Percentiles rank a stretch among this genome's conserved stretches.
phyloP scores from a whole-genome alignment of 371 early-diverging fungal genomes.

The Cokeromyces recurvatus region DNA sequence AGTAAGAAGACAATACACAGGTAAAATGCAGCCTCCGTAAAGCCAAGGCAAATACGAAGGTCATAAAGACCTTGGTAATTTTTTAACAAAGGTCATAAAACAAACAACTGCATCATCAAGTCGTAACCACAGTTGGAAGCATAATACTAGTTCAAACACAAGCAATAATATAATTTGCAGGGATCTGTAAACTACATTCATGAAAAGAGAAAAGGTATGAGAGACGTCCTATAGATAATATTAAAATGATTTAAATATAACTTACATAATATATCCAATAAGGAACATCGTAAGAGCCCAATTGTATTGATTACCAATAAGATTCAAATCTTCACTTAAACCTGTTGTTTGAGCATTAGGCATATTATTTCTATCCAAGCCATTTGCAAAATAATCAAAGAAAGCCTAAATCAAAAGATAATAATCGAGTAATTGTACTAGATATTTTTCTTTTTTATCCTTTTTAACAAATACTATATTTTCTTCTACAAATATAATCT shows the following conservation, averaged over 20 bases:
- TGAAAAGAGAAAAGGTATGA: too few species aligned
- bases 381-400: conserved; percentile 67
- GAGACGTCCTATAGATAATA: not conserved
- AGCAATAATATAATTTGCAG: conserved; percentile 48
- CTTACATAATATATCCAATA: conserved; percentile 69
- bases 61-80: conserved; percentile 45
- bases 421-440: conserved; percentile 64
- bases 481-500: too few species aligned
- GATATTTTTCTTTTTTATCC: conserved; percentile 30
- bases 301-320: conserved; percentile 48
- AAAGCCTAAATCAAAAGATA: conserved; percentile 67
- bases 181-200: conserved; percentile 36
- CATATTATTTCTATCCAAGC: conserved; percentile 77
- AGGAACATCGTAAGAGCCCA: conserved; percentile 67
- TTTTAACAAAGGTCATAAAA: conserved; percentile 49
- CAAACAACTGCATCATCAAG: conserved; percentile 65
- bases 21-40: conserved; percentile 66
- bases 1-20: conserved; percentile 73
- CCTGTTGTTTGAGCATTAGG: conserved; percentile 52
- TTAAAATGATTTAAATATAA: too few species aligned
- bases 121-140: conserved; percentile 53
- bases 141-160: conserved; percentile 48
- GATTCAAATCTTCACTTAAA: conserved; percentile 44
- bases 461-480: too few species aligned
- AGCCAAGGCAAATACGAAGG: conserved; percentile 63